These are phyloP conservation scores for Candida suzukii DNA, from an alignment of 805 yeast genomes.

Conservation along the genomic window DNA sequence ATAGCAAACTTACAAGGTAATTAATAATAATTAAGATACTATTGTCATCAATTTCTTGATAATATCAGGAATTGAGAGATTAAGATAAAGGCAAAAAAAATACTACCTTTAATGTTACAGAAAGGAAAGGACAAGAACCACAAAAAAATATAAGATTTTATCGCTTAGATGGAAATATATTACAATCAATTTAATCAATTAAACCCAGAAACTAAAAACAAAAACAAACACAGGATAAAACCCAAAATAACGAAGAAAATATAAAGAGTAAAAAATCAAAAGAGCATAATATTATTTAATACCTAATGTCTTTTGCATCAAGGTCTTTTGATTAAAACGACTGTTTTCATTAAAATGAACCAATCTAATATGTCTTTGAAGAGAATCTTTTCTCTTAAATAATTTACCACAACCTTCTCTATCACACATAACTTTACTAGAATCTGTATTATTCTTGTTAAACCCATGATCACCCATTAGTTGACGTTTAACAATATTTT, in stretches of 20 bases:
- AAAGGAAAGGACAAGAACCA: no score
- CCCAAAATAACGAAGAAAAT: neutral
- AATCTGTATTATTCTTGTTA: neutral
- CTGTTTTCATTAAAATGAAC: slow-evolving; percentile 40
- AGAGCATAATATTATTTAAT: neutral
- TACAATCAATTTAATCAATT: no score
- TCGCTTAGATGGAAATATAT: no score
- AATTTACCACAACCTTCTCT: slow-evolving; percentile 33
- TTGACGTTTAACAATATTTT: neutral
- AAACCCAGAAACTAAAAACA: no score
- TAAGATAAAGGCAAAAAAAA: no score
- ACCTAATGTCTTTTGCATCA: slow-evolving; percentile 13
- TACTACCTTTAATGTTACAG: no score
- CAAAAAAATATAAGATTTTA: no score
- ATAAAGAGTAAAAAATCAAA: neutral
- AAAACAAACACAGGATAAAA: no score
- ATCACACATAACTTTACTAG: slow-evolving; percentile 6
- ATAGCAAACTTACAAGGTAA: no score
- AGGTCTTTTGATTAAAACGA: slow-evolving; percentile 29
- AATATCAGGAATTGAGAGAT: no score
- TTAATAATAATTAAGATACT: no score
- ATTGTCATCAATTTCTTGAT: no score
- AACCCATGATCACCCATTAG: neutral
- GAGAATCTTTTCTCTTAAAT: slow-evolving; percentile 48
- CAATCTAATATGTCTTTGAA: slow-evolving; percentile 43